Evolutionary conservation across 129 eudicot genomes (phyloP).

Genomic region (Ambrosia artemisiifolia): DNA sequence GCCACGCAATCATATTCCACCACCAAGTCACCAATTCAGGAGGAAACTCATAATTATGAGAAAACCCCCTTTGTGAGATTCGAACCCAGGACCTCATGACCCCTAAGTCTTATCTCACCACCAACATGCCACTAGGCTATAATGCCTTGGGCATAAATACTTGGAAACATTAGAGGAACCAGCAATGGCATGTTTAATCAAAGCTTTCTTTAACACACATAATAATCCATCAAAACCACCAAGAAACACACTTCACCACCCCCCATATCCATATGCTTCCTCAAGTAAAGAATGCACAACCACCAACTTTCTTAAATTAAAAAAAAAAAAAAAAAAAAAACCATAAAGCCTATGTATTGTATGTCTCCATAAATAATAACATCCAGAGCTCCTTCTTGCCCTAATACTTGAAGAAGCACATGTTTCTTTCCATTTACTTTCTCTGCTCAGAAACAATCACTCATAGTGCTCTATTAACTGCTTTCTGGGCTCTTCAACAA

Average conservation of each 20-base stretch:
- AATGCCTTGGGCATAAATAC: too few species aligned
- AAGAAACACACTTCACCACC: conserved; percentile 20
- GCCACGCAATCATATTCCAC: too few species aligned
- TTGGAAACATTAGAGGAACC: not conserved
- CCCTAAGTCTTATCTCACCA: too few species aligned
- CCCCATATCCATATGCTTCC: conserved; percentile 25
- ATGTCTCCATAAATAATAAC: conserved; percentile 25
- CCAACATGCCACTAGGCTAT: too few species aligned
- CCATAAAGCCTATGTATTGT: conserved; percentile 19
- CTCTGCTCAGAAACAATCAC: conserved; percentile 16
- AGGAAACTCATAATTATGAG: too few species aligned
- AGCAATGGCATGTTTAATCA: conserved; percentile 20
- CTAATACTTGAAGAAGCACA: conserved; percentile 38
- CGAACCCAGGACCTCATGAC: too few species aligned
- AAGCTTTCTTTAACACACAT: conserved; percentile 20
- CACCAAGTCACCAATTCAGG: too few species aligned
- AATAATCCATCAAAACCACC: conserved; percentile 16
- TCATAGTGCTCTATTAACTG: conserved; percentile 11
- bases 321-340: not conserved
- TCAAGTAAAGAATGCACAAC: conserved; percentile 34
- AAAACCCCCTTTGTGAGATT: too few species aligned
- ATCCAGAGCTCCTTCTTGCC: conserved; percentile 31
- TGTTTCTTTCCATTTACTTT: conserved; percentile 20
- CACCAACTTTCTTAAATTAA: not conserved
- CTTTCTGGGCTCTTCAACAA: conserved; percentile 12